Evolutionary conservation across 192 early-diverging fungal species (phyloP).

Genomic region (Umbelopsis sp.): DNA sequence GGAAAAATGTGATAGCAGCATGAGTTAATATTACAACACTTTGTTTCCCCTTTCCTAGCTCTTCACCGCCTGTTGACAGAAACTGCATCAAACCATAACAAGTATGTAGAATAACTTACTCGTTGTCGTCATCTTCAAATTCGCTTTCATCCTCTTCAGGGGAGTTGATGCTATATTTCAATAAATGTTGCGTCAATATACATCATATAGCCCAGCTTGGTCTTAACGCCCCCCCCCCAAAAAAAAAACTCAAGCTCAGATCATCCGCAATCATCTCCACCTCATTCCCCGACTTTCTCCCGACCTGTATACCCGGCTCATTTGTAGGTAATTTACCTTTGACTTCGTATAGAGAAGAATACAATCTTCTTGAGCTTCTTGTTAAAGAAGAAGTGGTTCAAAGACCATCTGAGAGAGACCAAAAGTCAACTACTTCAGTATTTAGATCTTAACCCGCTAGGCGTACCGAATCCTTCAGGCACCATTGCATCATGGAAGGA

Average conservation of each 20-base stretch:
- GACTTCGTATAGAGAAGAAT: conserved; percentile 88
- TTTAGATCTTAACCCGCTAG: background rate
- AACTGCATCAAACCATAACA: conserved; percentile 19
- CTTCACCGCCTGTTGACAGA: conserved; percentile 20
- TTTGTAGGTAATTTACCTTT: no score
- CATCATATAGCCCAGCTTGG: background rate
- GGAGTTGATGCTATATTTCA: conserved; percentile 29
- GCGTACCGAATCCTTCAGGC: background rate
- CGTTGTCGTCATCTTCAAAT: conserved; percentile 22
- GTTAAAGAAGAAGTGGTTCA: conserved; percentile 98
- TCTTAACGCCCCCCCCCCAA: conserved; percentile 22
- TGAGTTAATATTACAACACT: background rate
- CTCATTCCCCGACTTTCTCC: no score
- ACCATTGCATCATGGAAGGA: background rate
- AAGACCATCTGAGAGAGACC: conserved; percentile 72
- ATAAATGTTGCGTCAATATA: conserved; percentile 40
- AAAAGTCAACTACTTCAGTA: background rate
- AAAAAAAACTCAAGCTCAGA: no score
- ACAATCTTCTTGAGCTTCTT: conserved; percentile 88
- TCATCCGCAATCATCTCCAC: no score
- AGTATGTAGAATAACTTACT: conserved; percentile 22
- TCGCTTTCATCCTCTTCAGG: conserved; percentile 24
- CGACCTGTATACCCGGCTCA: no score
- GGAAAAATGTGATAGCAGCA: conserved; percentile 16
- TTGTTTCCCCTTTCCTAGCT: conserved; percentile 19